Evolutionary conservation across 108 stramenopile species (phyloP).

Genomic region (Nitzschia sp.): DNA sequence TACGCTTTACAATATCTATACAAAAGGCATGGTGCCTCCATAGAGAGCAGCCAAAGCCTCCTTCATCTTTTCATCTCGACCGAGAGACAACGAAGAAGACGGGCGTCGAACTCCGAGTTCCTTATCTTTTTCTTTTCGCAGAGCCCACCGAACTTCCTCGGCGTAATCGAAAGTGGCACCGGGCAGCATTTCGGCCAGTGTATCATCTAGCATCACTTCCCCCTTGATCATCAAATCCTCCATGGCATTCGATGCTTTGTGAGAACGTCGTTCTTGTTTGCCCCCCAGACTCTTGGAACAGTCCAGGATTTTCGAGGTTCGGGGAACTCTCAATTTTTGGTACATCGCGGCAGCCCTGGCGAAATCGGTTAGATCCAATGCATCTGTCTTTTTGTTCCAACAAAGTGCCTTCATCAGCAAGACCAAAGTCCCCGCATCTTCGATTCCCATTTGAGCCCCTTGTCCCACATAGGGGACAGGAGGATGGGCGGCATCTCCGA

Average conservation of each 20-base stretch:
- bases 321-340: slow-evolving; percentile 48
- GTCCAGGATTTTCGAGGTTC: slow-evolving; percentile 41
- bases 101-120: neutral
- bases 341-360: slow-evolving; percentile 44
- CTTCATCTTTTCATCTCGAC: neutral
- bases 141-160: neutral
- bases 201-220: slow-evolving; percentile 16
- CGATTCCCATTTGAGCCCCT: slow-evolving; percentile 64
- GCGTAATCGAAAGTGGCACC: slow-evolving; percentile 5
- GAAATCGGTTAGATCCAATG: neutral
- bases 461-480: slow-evolving; percentile 70
- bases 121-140: neutral
- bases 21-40: neutral
- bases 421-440: slow-evolving; percentile 57
- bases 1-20: neutral
- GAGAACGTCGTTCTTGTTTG: slow-evolving; percentile 51
- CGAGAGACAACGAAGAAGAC: neutral
- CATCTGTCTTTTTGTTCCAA: slow-evolving; percentile 12
- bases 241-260: neutral
- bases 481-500: slow-evolving; percentile 71
- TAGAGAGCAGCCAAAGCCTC: neutral
- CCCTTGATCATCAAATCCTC: slow-evolving; percentile 4
- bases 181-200: slow-evolving; percentile 8
- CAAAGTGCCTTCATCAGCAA: slow-evolving; percentile 32
- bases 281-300: slow-evolving; percentile 43